Evolutionary conservation across 2,329 filamentous ascomycete species (phyloP), one percentile per base, ranked within the genome.

Genomic region (Colletotrichum orbiculare): DNA sequence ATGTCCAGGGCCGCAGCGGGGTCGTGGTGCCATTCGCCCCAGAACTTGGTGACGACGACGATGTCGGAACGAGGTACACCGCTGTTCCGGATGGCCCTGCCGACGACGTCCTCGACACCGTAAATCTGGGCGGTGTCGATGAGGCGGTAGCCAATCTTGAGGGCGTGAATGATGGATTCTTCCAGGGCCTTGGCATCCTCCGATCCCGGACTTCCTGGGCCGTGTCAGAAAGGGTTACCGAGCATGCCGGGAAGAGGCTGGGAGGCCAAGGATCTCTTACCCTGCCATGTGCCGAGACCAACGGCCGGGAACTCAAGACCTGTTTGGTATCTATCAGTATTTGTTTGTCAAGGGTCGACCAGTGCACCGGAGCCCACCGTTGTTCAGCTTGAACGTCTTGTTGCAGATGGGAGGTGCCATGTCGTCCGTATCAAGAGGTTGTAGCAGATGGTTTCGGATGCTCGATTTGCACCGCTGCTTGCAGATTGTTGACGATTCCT

Each of bases 1-100:
- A 58, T 64, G n/a, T 72, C 54, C 10, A 77, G 69, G 2, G 72
- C 74, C 11, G 68, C 68, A 12, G 63, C 69, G 1, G 73, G 73
- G 15, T 71, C 66, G 41, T 76, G 73, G 35, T 66, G 64, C 49
- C 72, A 74, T 70, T 89, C 13, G 53, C 71, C 71, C 62, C 70
- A 70, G 54, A 78, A 69, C 64, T 78, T 78, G 47, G 73, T 77
- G 49, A 77, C 74, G 33, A 77, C 79, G 78, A 85, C 87, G 74
- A 88, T 83, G 67, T 87, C 73, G n/a, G 68, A 68, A 8, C 77
- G 72, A 10, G 76, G 75, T 6, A 78, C 59, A 7, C 74, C 74
- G 10, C 72, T 74, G 25, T 68, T 73, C 4, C 72, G 71, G 37
- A 78, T 71, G 9, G 72, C 76, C 9, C 69, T 69, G 6, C 76